Evolutionary conservation across 805 yeast genomes (phyloP).

Genomic region (Lachancea sp.): DNA sequence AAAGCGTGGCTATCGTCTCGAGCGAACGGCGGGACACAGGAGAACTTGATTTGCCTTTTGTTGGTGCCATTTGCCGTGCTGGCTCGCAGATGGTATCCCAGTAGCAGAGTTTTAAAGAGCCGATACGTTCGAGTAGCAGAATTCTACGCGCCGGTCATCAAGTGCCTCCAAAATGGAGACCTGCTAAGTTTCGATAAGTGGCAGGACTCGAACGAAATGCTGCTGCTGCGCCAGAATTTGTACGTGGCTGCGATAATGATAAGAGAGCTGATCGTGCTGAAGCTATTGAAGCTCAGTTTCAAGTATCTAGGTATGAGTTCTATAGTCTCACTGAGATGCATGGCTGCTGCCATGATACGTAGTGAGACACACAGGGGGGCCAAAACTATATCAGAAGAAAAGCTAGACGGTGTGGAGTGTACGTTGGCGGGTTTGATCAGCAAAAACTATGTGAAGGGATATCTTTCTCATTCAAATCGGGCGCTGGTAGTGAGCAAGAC

Average conservation of each 20-base stretch:
- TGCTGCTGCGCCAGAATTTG: slow-evolving; percentile 52
- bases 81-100: slow-evolving; percentile 44
- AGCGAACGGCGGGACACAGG: slow-evolving; percentile 14
- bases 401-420: slow-evolving; percentile 59
- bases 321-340: slow-evolving; percentile 15
- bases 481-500: slow-evolving; percentile 71
- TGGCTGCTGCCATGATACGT: slow-evolving; percentile 8
- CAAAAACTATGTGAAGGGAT: slow-evolving; percentile 63
- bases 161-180: slow-evolving; percentile 50
- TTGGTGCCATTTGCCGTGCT: slow-evolving; percentile 60
- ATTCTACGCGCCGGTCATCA: slow-evolving; percentile 44
- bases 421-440: slow-evolving; percentile 59
- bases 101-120: slow-evolving; percentile 32
- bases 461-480: slow-evolving; percentile 67
- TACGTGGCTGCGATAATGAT: slow-evolving; percentile 54
- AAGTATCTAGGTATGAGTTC: slow-evolving; percentile 18
- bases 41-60: slow-evolving; percentile 43
- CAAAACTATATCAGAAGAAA: slow-evolving; percentile 8
- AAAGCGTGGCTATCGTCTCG: slow-evolving; percentile 37
- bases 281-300: slow-evolving; percentile 39
- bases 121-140: slow-evolving; percentile 37
- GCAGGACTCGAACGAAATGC: slow-evolving; percentile 39
- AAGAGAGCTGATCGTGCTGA: slow-evolving; percentile 44
- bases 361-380: slow-evolving; percentile 10
- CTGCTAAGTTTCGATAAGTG: slow-evolving; percentile 43